Evolutionary conservation across 768 basidiomycete species (phyloP).

Genomic region (Russula brevipes): DNA sequence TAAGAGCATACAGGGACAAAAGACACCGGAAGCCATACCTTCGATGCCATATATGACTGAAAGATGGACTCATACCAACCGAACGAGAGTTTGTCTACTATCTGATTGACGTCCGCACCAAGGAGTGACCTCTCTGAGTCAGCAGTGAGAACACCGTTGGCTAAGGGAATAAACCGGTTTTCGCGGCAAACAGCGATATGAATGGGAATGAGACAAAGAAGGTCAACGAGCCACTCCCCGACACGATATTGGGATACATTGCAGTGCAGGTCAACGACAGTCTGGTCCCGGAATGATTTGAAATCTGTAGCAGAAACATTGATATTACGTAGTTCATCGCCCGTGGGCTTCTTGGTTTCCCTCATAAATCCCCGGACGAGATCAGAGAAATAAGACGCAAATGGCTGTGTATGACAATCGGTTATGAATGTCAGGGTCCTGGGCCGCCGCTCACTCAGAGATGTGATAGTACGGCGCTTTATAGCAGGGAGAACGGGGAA

Average conservation of each 20-base stretch:
- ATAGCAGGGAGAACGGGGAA: conserved; percentile 16
- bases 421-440: conserved; percentile 44
- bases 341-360: conserved; percentile 48
- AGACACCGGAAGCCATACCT: conserved; percentile 32
- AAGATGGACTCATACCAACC: conserved; percentile 66
- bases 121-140: conserved; percentile 39
- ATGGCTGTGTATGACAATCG: conserved; percentile 34
- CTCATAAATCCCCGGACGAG: conserved; percentile 45
- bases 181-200: conserved; percentile 49
- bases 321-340: conserved; percentile 35
- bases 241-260: conserved; percentile 38
- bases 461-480: conserved; percentile 17
- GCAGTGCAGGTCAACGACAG: conserved; percentile 6
- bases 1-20: background rate
- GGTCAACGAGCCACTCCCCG: conserved; percentile 59
- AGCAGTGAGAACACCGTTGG: conserved; percentile 38
- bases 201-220: conserved; percentile 59
- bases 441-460: conserved; percentile 27
- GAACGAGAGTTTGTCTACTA: conserved; percentile 51
- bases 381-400: conserved; percentile 40
- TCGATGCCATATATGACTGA: conserved; percentile 55
- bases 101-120: conserved; percentile 55
- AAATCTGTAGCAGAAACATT: conserved; percentile 34
- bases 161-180: conserved; percentile 6
- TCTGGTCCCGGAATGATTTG: conserved; percentile 26